Percentiles rank a stretch among this genome's conserved stretches.
Evolutionary conservation across 2,329 filamentous ascomycete species (phyloP).

Genomic region (Westerdykella ornata): DNA sequence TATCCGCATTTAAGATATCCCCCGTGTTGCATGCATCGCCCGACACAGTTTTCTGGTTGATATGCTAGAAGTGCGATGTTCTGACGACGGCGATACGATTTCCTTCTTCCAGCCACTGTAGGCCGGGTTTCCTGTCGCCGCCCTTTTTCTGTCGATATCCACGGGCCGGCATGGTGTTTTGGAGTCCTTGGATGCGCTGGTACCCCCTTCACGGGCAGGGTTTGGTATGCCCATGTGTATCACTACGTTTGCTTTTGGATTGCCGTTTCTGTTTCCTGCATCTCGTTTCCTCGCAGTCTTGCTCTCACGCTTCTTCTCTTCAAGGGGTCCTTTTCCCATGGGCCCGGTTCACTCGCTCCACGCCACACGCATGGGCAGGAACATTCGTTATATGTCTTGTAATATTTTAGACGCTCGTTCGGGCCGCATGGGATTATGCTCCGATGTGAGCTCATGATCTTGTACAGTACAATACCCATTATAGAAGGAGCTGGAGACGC

Average conservation of each 20-base stretch:
- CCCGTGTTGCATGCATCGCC: conserved; percentile 24
- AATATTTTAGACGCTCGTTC: conserved; percentile 37
- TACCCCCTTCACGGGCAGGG: conserved; percentile 22
- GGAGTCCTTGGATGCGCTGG: conserved; percentile 18
- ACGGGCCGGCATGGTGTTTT: conserved; percentile 7
- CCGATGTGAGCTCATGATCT: conserved; percentile 24
- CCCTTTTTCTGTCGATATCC: background rate
- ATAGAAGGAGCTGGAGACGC: conserved; percentile 4
- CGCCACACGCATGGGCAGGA: conserved; percentile 18
- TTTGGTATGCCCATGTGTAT: conserved; percentile 24
- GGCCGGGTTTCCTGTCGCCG: conserved; percentile 14
- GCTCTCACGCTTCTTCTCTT: conserved; percentile 1
- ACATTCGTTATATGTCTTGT: conserved; percentile 32
- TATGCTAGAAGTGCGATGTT: conserved; percentile 17
- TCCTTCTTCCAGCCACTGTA: conserved; percentile 24
- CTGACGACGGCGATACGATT: conserved; percentile 25
- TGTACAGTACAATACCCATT: conserved; percentile 25
- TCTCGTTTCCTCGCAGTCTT: conserved; percentile 1
- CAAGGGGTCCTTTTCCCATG: background rate
- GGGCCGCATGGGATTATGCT: conserved; percentile 13
- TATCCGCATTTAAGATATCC: conserved; percentile 34
- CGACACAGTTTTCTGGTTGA: conserved; percentile 19
- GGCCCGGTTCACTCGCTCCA: conserved; percentile 4
- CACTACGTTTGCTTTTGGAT: conserved; percentile 15
- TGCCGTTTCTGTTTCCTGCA: background rate